These are phyloP conservation scores for Vitis rupestris DNA, from an alignment of 164 flowering plant species.

Conservation along the genomic window DNA sequence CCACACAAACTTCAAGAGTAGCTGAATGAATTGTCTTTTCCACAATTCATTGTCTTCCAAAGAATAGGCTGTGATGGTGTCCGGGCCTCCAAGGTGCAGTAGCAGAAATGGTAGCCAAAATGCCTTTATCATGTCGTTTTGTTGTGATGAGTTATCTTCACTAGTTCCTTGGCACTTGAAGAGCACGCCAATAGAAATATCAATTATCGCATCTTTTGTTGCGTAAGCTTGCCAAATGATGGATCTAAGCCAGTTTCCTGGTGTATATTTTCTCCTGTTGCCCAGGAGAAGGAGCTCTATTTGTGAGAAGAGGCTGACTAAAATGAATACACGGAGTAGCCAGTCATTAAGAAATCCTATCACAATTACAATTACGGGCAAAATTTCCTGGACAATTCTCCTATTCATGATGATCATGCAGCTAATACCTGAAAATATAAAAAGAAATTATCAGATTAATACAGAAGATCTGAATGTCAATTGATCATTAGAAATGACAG, in stretches of 20 bases:
- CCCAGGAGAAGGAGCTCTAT: constrained; percentile 22
- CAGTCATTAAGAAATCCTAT: constrained; percentile 21
- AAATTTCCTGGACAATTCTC: too few relatives aligned
- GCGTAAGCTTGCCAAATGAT: constrained; percentile 33
- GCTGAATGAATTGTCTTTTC: not conserved
- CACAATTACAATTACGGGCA: too few relatives aligned
- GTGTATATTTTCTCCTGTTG: constrained; percentile 18
- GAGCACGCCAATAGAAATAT: constrained; percentile 22
- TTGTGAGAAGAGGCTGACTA: constrained; percentile 30
- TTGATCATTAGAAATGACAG: too few relatives aligned
- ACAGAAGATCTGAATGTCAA: too few relatives aligned
- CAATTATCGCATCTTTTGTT: constrained; percentile 31
- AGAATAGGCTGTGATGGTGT: constrained; percentile 5
- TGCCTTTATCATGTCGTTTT: not conserved
- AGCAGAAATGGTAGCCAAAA: not conserved
- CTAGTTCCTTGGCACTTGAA: not conserved
- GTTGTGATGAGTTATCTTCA: too few relatives aligned
- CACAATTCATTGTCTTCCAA: constrained; percentile 2
- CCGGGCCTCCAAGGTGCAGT: constrained; percentile 3
- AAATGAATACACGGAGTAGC: constrained; percentile 18
- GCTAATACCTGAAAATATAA: too few relatives aligned
- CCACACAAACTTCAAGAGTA: not conserved
- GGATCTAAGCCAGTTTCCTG: constrained; percentile 5
- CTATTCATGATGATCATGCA: too few relatives aligned
- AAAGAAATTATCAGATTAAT: too few relatives aligned